phyloP scores from a whole-genome alignment of 2,329 filamentous ascomycete genomes.

The Arthrobotrys sinensis region DNA sequence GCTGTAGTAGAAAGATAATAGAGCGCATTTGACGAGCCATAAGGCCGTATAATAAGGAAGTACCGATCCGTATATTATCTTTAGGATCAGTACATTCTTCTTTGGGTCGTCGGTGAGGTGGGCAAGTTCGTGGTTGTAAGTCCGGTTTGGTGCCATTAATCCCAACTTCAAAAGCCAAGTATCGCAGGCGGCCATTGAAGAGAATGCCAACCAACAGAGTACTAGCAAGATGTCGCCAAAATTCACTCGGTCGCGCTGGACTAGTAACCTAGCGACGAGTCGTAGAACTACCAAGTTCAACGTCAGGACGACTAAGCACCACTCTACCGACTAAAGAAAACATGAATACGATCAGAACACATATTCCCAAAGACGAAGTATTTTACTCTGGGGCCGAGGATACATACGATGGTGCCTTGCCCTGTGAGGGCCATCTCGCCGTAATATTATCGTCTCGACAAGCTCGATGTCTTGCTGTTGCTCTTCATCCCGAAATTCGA shows the following conservation, averaged over 20 bases:
- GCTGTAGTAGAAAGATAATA: conserved; percentile 54
- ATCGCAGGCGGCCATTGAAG: conserved; percentile 53
- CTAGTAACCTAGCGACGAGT: conserved; percentile 45
- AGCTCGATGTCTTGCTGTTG: conserved; percentile 18
- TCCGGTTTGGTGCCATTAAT: conserved; percentile 35
- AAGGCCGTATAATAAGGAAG: conserved; percentile 52
- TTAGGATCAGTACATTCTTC: conserved; percentile 44
- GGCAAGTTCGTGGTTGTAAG: conserved; percentile 49
- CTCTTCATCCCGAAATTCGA: conserved; percentile 55
- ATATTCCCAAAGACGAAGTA: neutral
- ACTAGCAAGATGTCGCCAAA: conserved; percentile 56
- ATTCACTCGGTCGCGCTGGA: conserved; percentile 59
- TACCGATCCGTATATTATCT: conserved; percentile 51
- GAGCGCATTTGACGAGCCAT: conserved; percentile 53
- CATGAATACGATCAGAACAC: conserved; percentile 2
- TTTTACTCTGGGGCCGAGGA: neutral
- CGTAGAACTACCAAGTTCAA: conserved; percentile 53
- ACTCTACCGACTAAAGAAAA: conserved; percentile 50
- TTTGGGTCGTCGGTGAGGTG: conserved; percentile 25
- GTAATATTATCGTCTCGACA: conserved; percentile 57
- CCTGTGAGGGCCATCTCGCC: conserved; percentile 61
- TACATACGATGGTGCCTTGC: conserved; percentile 61
- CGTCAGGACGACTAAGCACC: conserved; percentile 55
- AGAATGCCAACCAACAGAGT: conserved; percentile 47
- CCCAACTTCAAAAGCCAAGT: conserved; percentile 57